Evolutionary conservation across 352 stramenopile species (phyloP).

Genomic region (Phytopythium aichiense): DNA sequence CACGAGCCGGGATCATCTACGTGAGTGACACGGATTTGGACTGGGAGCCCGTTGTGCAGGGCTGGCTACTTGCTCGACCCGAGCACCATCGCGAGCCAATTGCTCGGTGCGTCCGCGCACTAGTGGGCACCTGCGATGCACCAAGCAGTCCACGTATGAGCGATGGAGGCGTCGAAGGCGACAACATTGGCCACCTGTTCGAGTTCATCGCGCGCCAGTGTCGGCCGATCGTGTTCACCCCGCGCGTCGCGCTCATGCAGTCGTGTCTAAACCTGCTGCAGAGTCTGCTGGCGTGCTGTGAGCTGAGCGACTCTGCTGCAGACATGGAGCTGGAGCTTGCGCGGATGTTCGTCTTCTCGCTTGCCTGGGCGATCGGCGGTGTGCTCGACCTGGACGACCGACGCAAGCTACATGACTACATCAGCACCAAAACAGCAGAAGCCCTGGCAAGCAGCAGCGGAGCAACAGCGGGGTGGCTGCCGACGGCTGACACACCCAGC

Average conservation of each 20-base stretch:
- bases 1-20: conserved; percentile 90
- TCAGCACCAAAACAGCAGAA: conserved; percentile 34
- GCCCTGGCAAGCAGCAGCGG: conserved; percentile 19
- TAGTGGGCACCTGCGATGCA: conserved; percentile 33
- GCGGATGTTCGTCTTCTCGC: conserved; percentile 76
- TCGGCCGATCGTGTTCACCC: conserved; percentile 58
- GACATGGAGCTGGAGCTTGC: conserved; percentile 76
- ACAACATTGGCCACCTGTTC: conserved; percentile 52
- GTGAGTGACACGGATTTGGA: conserved; percentile 79
- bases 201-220: conserved; percentile 60
- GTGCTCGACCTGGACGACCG: conserved; percentile 83
- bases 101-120: conserved; percentile 31
- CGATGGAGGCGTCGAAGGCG: conserved; percentile 6
- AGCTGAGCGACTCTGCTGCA: conserved; percentile 44
- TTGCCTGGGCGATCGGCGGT: conserved; percentile 83
- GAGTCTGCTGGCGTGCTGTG: conserved; percentile 46
- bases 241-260: conserved; percentile 78
- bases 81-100: conserved; percentile 51
- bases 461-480: neutral
- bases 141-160: neutral
- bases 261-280: conserved; percentile 61
- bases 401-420: conserved; percentile 62
- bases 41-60: conserved; percentile 64
- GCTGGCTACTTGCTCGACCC: conserved; percentile 49
- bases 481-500: conserved; percentile 1